Percentiles rank a stretch among this genome's conserved stretches.
phyloP scores from a whole-genome alignment of 768 basidiomycete genomes.

The Rhizopogon roseolus region DNA sequence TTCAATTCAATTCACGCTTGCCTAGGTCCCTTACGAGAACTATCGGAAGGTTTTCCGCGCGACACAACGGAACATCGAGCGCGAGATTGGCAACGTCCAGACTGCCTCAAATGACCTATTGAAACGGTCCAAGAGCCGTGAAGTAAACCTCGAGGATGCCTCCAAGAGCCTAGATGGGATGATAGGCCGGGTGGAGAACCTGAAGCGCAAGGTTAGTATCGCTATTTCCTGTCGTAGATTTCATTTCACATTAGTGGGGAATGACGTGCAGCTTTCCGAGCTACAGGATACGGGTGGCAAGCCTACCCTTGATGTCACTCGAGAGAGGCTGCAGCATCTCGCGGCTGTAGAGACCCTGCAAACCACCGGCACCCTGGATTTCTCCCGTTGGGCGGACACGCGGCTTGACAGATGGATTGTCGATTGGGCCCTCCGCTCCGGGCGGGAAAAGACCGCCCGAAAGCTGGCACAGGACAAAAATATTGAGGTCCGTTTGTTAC shows the following conservation, averaged over 20 bases:
- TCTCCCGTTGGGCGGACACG: constrained; percentile 72
- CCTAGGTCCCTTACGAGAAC: constrained; percentile 84
- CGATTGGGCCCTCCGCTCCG: constrained; percentile 85
- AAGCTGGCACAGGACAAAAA: constrained; percentile 69
- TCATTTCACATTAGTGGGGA: constrained; percentile 11
- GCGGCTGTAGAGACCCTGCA: constrained; percentile 55
- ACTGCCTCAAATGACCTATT: constrained; percentile 55
- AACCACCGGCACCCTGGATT: constrained; percentile 48
- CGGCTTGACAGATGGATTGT: constrained; percentile 87
- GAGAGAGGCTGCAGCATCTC: constrained; percentile 72
- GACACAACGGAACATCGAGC: constrained; percentile 77
- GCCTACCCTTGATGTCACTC: constrained; percentile 68
- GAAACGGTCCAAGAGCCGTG: constrained; percentile 35
- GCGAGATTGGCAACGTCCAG: constrained; percentile 64
- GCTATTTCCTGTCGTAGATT: constrained; percentile 13
- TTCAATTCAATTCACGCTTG: constrained; percentile 5
- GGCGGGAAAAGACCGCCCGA: constrained; percentile 72
- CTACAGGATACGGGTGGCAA: constrained; percentile 40
- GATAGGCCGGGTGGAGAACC: constrained; percentile 68
- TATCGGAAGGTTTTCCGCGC: constrained; percentile 85
- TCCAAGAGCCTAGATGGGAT: constrained; percentile 65
- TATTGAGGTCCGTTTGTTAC: constrained; percentile 60
- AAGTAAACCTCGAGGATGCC: constrained; percentile 44
- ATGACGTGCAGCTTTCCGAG: constrained; percentile 39
- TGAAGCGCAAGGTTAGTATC: constrained; percentile 79